Percentiles rank a stretch among this genome's conserved stretches.
Conservation (phyloP, 805 yeast species). For the Diddensiella caesifluorescens region DNA sequence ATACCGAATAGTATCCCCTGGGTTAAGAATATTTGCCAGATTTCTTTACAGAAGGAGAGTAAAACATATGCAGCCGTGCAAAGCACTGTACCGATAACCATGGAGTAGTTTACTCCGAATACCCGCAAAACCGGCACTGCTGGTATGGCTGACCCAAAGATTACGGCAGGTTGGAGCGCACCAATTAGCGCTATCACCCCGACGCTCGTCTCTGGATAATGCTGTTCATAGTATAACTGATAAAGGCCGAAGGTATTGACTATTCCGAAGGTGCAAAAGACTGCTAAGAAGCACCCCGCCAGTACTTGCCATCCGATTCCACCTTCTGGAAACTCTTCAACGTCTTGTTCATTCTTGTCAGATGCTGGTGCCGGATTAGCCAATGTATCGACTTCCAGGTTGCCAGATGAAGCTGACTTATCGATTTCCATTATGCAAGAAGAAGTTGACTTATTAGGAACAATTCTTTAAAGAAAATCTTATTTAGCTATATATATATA, state of each 20-base stretch:
- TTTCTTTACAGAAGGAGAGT: conserved; percentile 40
- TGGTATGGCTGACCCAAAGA: conserved; percentile 36
- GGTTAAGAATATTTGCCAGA: conserved; percentile 49
- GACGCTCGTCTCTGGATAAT: conserved; percentile 41
- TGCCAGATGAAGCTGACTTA: too few species aligned
- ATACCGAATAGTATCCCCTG: conserved; percentile 49
- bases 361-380: too few species aligned
- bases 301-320: conserved; percentile 52
- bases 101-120: conserved; percentile 38
- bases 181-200: conserved; percentile 51
- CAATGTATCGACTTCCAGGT: too few species aligned
- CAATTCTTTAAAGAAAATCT: too few species aligned
- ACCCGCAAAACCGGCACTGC: conserved; percentile 38
- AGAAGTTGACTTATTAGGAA: too few species aligned
- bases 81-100: conserved; percentile 40
- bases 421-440: too few species aligned
- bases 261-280: conserved; percentile 52
- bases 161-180: conserved; percentile 42
- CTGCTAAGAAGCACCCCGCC: conserved; percentile 41
- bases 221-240: conserved; percentile 43
- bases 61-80: conserved; percentile 42
- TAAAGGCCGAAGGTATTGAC: conserved; percentile 55
- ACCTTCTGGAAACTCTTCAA: conserved; percentile 41
- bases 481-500: too few species aligned
- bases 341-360: too few species aligned